Evolutionary conservation across 2,329 filamentous ascomycete species (phyloP).

Genomic region (Diplodia corticola): DNA sequence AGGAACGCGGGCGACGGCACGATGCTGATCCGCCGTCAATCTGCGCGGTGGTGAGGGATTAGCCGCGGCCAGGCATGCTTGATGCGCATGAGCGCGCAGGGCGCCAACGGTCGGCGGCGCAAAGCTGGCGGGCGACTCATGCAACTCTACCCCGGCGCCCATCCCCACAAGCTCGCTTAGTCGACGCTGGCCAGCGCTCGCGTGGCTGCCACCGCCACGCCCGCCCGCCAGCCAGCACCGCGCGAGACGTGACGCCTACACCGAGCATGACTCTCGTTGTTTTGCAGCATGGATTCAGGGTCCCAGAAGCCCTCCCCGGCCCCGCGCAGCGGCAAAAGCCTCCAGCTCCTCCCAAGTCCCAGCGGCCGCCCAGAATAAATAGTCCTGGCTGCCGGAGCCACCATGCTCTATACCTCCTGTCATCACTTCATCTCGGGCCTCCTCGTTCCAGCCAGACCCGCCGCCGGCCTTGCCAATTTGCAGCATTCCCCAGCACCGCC

Average conservation of each 20-base stretch:
- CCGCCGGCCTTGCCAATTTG: neutral
- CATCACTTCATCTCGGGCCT: neutral
- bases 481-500: neutral
- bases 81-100: neutral
- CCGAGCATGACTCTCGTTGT: neutral
- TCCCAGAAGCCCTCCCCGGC: neutral
- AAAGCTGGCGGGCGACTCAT: neutral
- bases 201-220: slow-evolving; percentile 23
- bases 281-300: neutral
- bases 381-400: slow-evolving; percentile 5
- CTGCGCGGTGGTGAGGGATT: neutral
- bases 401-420: neutral
- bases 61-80: neutral
- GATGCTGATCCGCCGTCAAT: slow-evolving; percentile 6
- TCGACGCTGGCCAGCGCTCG: neutral
- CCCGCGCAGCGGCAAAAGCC: slow-evolving; percentile 15
- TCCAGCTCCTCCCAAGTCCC: neutral
- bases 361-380: slow-evolving; percentile 1
- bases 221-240: neutral
- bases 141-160: neutral
- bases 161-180: slow-evolving; percentile 20
- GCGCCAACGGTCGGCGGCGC: slow-evolving; percentile 14
- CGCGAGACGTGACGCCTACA: neutral
- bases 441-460: neutral
- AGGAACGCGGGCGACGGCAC: slow-evolving; percentile 2